phyloP scores from a whole-genome alignment of 2,329 filamentous ascomycete genomes.

The Verticillium isaacii region DNA sequence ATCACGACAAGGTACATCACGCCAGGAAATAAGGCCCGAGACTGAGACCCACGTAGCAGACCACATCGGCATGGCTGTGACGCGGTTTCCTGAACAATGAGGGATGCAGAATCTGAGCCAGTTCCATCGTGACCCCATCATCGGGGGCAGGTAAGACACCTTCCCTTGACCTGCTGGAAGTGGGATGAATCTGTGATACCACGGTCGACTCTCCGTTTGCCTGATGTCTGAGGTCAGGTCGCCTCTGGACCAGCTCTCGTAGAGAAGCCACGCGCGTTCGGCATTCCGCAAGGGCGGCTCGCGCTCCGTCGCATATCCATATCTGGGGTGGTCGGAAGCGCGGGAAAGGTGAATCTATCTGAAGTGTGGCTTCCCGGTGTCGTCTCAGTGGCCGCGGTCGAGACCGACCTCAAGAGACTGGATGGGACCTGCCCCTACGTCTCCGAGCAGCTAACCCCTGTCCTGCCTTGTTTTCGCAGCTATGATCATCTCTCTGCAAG shows the following conservation, averaged over 20 bases:
- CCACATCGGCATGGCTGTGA: background rate
- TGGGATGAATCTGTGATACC: background rate
- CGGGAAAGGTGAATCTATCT: background rate
- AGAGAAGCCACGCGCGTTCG: background rate
- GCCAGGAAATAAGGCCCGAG: background rate
- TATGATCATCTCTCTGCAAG: background rate
- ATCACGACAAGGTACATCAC: too few species aligned
- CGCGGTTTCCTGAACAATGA: background rate
- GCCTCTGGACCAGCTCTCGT: background rate
- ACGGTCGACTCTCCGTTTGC: background rate
- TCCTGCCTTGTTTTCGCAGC: background rate
- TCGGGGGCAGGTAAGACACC: background rate
- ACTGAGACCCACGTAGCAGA: background rate
- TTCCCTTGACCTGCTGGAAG: background rate
- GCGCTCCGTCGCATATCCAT: background rate
- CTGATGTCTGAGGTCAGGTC: background rate
- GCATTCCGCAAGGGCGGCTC: background rate
- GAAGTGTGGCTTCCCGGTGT: background rate
- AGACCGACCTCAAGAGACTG: background rate
- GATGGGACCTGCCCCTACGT: background rate
- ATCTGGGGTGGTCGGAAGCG: background rate
- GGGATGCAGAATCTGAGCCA: background rate
- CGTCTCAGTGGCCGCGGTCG: background rate
- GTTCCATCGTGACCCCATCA: background rate
- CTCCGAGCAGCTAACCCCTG: background rate